Evolutionary conservation across 1,284 basidiomycete species (phyloP).

Genomic region (Cryptococcus hybrid): DNA sequence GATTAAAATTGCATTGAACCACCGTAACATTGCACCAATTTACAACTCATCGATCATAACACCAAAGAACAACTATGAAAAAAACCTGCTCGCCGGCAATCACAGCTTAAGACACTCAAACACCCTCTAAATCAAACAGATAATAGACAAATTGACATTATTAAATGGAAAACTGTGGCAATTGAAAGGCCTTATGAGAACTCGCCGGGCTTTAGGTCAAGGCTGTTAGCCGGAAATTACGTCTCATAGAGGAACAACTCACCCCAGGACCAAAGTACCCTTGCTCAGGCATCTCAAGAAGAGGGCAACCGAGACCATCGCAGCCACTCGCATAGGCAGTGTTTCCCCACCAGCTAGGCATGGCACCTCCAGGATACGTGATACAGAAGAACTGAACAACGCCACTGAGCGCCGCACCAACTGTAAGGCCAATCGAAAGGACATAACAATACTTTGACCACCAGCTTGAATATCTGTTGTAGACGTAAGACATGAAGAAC

Average conservation of each 20-base stretch:
- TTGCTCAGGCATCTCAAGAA: conserved; percentile 10
- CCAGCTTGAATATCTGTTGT: conserved; percentile 12
- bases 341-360: conserved; percentile 19
- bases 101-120: too few species aligned
- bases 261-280: conserved; percentile 23
- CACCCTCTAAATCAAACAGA: too few species aligned
- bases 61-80: too few species aligned
- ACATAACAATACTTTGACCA: conserved; percentile 21
- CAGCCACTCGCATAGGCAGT: conserved; percentile 9
- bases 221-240: too few species aligned
- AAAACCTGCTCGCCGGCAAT: too few species aligned
- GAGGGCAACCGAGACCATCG: conserved; percentile 16
- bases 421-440: conserved; percentile 17
- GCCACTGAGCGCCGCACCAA: conserved; percentile 12
- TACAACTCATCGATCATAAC: too few species aligned
- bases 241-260: not conserved
- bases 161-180: too few species aligned
- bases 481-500: conserved; percentile 20
- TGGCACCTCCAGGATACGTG: conserved; percentile 11
- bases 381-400: conserved; percentile 19
- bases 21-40: too few species aligned
- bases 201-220: too few species aligned
- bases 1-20: too few species aligned
- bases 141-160: too few species aligned
- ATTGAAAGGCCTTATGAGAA: too few species aligned